Base-by-base conservation (phyloP, 148 eudicot genomes). In the Chenopodium quinoa region DNA sequence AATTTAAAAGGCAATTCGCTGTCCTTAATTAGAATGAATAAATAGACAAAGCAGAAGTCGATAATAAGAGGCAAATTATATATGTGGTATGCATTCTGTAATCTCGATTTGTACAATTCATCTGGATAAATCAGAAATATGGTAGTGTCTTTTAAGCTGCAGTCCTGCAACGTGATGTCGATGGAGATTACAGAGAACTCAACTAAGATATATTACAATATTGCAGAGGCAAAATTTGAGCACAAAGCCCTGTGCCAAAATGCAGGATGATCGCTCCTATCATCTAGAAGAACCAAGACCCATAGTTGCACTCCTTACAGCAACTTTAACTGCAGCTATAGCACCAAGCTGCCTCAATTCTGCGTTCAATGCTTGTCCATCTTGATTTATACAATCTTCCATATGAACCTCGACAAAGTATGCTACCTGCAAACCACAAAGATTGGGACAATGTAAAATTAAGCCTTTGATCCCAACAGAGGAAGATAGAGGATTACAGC, bases 271-370 rank as follows among this genome's bases (percentile, higher is more conserved):
- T 64, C 74, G 0, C 68, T 34, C 73, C 75, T 70, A 78, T 81
- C 82, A 80, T 71, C 80, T 75, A 71, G 98, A 90, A 68, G 90
- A 66, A 79, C 89, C 80, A 44, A 91, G 87, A 16, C 84, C 82
- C 90, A 93, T 91, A 2, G 95, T 86, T 66, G 83, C 86, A 80
- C 95, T 83, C 80, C 97, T 88, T 14, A 93, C 91, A 25, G 97
- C 97, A 48, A 93, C 96, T 84, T 91, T 93, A 1, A 92, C 92
- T 52, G 97, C 93, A 12, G 91, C 98, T n/a, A 95, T 91, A 62
- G 79, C 90, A 44, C 98, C 89, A 23, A 82, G 92, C 31, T 90
- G 98, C 80, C 85, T 88, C 85, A 84, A 68, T 80, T 90, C 90
- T 0, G 93, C 91, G 73, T 88, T 87, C 77, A 86, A 71, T 47